Conservation (phyloP, 768 basidiomycete genomes). For the Roridomyces roridus region DNA sequence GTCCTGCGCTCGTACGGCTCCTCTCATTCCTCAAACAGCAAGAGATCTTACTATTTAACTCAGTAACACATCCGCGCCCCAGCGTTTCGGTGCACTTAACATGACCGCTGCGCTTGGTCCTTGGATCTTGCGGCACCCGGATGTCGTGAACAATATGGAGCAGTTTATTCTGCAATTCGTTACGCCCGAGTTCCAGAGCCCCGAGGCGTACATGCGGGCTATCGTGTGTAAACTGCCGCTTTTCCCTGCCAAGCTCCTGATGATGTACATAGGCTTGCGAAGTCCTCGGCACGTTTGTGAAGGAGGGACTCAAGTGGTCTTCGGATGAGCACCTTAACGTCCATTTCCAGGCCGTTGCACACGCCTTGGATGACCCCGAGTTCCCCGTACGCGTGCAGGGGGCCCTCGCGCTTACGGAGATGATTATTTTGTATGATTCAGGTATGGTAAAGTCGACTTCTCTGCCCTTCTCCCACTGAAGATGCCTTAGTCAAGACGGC, state of each 20-base stretch:
- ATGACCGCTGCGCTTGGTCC: slow-evolving; percentile 79
- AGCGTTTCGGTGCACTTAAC: slow-evolving; percentile 86
- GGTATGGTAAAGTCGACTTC: slow-evolving; percentile 50
- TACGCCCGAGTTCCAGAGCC: slow-evolving; percentile 69
- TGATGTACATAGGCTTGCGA: slow-evolving; percentile 80
- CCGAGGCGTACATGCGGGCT: slow-evolving; percentile 77
- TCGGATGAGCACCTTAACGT: slow-evolving; percentile 67
- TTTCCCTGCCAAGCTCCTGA: no score
- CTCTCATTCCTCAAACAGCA: neutral
- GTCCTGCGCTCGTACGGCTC: slow-evolving; percentile 63
- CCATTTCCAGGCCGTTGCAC: slow-evolving; percentile 69
- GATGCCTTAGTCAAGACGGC: slow-evolving; percentile 61
- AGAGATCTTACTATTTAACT: neutral
- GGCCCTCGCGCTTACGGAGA: slow-evolving; percentile 78
- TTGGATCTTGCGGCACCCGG: slow-evolving; percentile 85
- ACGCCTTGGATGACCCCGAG: slow-evolving; percentile 77
- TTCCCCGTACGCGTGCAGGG: slow-evolving; percentile 88
- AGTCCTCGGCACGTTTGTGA: slow-evolving; percentile 76
- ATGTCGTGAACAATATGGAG: slow-evolving; percentile 79
- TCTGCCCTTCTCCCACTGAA: neutral
- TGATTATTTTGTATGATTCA: slow-evolving; percentile 67
- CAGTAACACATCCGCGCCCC: slow-evolving; percentile 55
- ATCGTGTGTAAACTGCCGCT: slow-evolving; percentile 59
- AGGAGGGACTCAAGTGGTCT: slow-evolving; percentile 71
- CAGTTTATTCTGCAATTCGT: slow-evolving; percentile 78